phyloP scores from a whole-genome alignment of 306 rosid species.

The Echinosophora koreensis region DNA sequence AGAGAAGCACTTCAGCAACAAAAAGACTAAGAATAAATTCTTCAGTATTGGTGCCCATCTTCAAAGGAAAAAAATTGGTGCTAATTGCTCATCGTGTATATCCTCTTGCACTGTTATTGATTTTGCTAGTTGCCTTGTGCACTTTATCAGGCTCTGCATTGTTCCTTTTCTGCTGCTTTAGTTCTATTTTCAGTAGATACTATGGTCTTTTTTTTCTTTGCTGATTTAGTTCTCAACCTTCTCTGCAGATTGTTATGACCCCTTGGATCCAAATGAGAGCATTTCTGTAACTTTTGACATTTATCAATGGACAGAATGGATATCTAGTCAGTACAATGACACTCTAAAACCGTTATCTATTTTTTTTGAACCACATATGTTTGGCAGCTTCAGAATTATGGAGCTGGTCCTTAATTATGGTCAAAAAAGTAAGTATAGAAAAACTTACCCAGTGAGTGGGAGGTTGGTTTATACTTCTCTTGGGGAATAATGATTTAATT shows the following conservation, averaged over 20 bases:
- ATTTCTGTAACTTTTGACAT: slow-evolving; percentile 74
- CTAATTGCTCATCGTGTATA: no score
- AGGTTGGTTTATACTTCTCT: no score
- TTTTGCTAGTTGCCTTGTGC: no score
- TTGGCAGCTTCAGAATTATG: slow-evolving; percentile 1
- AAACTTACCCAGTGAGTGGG: neutral
- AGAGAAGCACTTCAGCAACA: neutral
- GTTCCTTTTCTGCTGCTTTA: no score
- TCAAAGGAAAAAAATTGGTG: no score
- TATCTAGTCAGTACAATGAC: slow-evolving; percentile 64
- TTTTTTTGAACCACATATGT: slow-evolving; percentile 13
- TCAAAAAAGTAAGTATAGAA: neutral
- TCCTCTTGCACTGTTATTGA: no score
- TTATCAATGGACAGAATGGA: slow-evolving; percentile 60
- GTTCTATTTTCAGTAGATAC: no score
- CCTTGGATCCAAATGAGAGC: slow-evolving; percentile 81
- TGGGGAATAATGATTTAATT: no score
- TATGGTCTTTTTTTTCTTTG: no score
- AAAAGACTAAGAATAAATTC: neutral
- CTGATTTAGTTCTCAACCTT: slow-evolving; percentile 28
- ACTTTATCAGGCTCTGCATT: no score
- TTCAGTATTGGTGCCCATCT: no score
- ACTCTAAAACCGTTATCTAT: slow-evolving; percentile 1
- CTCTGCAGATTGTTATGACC: slow-evolving; percentile 84
- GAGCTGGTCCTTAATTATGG: neutral